These are phyloP conservation scores for Pythium phragmiticola DNA, from an alignment of 352 stramenopile species.

Conservation along the genomic window DNA sequence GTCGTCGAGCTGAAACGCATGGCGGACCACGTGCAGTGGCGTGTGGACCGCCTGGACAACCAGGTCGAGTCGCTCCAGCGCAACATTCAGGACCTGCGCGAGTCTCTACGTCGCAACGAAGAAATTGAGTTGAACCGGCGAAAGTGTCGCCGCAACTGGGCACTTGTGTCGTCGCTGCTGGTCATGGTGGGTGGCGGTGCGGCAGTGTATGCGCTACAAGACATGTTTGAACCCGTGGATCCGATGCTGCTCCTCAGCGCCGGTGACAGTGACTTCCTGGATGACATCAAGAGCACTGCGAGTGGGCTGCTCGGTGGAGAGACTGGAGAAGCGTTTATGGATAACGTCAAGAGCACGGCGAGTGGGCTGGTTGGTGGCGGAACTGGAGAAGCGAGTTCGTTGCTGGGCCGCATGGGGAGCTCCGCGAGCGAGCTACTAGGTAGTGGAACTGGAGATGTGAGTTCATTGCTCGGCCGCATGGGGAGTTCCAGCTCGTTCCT, in stretches of 20 bases:
- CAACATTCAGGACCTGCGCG: constrained; percentile 12
- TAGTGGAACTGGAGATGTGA: neutral
- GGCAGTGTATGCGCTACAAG: constrained; percentile 11
- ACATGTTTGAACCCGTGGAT: constrained; percentile 14
- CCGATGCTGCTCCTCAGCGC: constrained; percentile 8
- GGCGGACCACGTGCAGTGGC: constrained; percentile 20
- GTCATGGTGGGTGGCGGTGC: constrained; percentile 12
- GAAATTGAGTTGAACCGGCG: constrained; percentile 9
- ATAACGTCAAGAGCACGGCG: no score
- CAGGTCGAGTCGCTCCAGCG: constrained; percentile 15
- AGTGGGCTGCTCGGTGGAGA: neutral
- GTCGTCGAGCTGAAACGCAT: constrained; percentile 20
- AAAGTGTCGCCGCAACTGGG: constrained; percentile 13
- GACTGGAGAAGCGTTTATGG: no score
- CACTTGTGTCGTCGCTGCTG: constrained; percentile 14
- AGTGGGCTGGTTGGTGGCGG: no score
- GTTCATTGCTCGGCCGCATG: neutral
- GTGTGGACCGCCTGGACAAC: constrained; percentile 10
- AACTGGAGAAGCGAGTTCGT: neutral
- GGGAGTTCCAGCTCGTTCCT: neutral
- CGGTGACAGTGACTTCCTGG: constrained; percentile 2
- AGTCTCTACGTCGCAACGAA: constrained; percentile 16
- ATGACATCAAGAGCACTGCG: neutral
- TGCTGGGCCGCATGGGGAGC: neutral
- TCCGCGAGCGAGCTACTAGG: no score